Evolutionary conservation across 768 basidiomycete species (phyloP).

Genomic region (Candolleomyces efflorescens): DNA sequence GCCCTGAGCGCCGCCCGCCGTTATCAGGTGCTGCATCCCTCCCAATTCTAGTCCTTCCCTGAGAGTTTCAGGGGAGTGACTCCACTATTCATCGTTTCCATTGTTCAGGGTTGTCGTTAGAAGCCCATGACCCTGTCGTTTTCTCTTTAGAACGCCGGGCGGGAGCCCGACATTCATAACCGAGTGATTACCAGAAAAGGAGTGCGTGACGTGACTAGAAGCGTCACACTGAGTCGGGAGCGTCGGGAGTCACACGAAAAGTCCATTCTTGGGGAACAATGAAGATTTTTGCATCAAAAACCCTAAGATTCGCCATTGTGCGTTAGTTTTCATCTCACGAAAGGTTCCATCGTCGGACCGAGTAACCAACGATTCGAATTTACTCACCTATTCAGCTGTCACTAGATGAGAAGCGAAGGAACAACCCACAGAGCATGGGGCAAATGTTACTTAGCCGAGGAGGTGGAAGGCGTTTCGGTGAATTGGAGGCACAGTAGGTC

Average conservation of each 20-base stretch:
- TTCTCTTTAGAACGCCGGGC: too few species aligned
- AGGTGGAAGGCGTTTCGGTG: background rate
- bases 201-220: conserved; percentile 2
- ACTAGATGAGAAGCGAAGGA: background rate
- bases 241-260: background rate
- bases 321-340: background rate
- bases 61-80: too few species aligned
- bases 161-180: too few species aligned
- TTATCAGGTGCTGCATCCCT: background rate
- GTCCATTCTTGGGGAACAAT: conserved; percentile 2
- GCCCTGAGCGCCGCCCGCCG: background rate
- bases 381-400: conserved; percentile 6
- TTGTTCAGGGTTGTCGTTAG: too few species aligned
- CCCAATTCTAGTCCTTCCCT: too few species aligned
- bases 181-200: background rate
- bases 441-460: background rate
- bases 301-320: background rate
- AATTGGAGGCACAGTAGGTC: background rate
- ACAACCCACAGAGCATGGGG: background rate
- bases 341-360: background rate
- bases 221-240: background rate
- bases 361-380: background rate
- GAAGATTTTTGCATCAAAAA: background rate
- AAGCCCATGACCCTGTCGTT: too few species aligned
- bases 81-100: too few species aligned